Evolutionary conservation across 2,329 filamentous ascomycete species (phyloP), one percentile per base, ranked within the genome.

Genomic region (Aspergillus persii): DNA sequence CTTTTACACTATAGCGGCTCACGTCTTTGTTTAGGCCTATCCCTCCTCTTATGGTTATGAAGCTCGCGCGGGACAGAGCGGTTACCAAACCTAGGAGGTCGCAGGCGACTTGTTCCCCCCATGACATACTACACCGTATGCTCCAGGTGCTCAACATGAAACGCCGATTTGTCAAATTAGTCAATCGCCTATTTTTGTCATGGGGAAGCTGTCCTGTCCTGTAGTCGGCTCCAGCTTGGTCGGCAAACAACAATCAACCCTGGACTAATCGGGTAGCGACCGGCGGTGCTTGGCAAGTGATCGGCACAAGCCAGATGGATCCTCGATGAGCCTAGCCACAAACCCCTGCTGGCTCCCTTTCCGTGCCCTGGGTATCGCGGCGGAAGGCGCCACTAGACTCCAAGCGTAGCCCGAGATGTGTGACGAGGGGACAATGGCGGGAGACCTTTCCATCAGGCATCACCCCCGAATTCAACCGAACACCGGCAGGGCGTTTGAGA

Each of bases 161-260:
- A 56, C 47, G 39, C 44, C 26, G n/a, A 56, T 56, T 56, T 56
- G 54, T 56, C 54, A 56, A 29, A 30, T 23, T 36, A 27, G 54
- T 30, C 26, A 30, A 56, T 56, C 47, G 23, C 47, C 47, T 56
- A 50, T 56, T 56, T 56, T 50, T 26, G 53, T 27, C 26, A 41
- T 54, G 44, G n/a, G 31, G 54, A 31, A 50, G 36, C 30, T 27
- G n/a, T 29, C 27, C 8, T 7, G 15, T 33, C 33, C 44, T 47
- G 44, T 11, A 27, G 26, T 27, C 44, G 44, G 44, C 44, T 47
- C 44, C 44, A 47, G 26, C 18, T 11, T 47, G 44, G 44, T 47
- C 44, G 44, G 44, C 26, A 27, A 47, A 47, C 18, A 26, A 27
- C 8, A 33, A 29, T 3, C 26, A 27, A 55, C 53, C 53, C 54